Percentiles rank a stretch among this genome's conserved stretches.
These are phyloP conservation scores for Sporothrix pallida DNA, from an alignment of 2,329 filamentous ascomycete species.

Conservation along the genomic window DNA sequence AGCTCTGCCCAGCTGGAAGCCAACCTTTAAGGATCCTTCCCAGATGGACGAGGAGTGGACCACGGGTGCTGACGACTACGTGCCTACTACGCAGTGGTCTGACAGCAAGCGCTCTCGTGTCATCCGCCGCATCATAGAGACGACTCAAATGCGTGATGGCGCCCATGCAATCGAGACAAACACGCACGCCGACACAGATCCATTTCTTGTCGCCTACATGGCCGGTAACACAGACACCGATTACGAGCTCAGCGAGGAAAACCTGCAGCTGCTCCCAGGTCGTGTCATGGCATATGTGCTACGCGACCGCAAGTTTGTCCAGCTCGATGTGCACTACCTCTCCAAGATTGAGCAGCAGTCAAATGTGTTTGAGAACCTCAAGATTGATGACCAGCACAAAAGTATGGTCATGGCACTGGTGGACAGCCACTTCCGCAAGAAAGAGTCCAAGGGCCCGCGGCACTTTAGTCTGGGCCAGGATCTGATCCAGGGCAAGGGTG, in stretches of 20 bases:
- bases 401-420: slow-evolving; percentile 39
- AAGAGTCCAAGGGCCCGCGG: slow-evolving; percentile 32
- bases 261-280: slow-evolving; percentile 35
- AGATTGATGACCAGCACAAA: slow-evolving; percentile 39
- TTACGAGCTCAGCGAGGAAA: slow-evolving; percentile 33
- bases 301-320: slow-evolving; percentile 41
- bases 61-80: not conserved
- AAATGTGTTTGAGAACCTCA: slow-evolving; percentile 39
- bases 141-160: slow-evolving; percentile 32
- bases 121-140: slow-evolving; percentile 29
- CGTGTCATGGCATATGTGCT: slow-evolving; percentile 40
- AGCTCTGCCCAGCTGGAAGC: slow-evolving; percentile 35
- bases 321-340: slow-evolving; percentile 33
- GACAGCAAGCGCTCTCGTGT: slow-evolving; percentile 27
- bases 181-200: slow-evolving; percentile 22
- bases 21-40: slow-evolving; percentile 21
- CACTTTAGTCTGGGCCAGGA: slow-evolving; percentile 43
- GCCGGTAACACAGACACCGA: slow-evolving; percentile 23
- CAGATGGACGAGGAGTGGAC: slow-evolving; percentile 19
- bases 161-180: slow-evolving; percentile 31
- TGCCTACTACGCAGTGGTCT: slow-evolving; percentile 25
- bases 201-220: slow-evolving; percentile 25
- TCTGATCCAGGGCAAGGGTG: slow-evolving; percentile 54
- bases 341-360: slow-evolving; percentile 30
- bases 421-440: slow-evolving; percentile 35